Evolutionary conservation across 2,329 filamentous ascomycete genomes (phyloP), one percentile per base, ranked within the genome.

Genomic region (Trichoderma brevicompactum): DNA sequence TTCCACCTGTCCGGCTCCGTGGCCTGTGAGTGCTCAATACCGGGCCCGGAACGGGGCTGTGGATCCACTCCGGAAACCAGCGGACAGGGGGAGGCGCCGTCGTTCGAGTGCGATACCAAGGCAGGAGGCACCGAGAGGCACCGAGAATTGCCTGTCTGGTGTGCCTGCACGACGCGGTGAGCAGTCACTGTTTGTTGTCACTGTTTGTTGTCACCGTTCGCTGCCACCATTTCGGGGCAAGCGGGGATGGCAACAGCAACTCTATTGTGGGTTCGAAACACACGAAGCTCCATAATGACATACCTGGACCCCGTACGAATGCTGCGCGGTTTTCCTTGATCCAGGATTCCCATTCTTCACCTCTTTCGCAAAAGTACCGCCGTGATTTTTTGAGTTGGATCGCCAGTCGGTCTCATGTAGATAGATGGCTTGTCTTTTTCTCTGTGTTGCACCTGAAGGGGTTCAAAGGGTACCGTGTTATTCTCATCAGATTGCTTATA

Each of bases 1-100:
- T 17, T 56, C 67, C 67, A 50, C 48, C 67, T 59, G 41, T 56
- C 69, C 69, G 69, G 70, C 62, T n/a, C 44, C 65, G 67, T 68
- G 60, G 44, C 70, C 72, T 75, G 75, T 75, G 71, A 73, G 67
- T 68, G 73, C 67, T 68, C 63, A 68, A 60, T 52, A 46, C 54
- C 72, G 72, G 71, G 68, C 70, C 73, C 75, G 67, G 69, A 56
- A 55, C 64, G 64, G 64, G 41, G 17, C 54, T 46, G 40, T 54
- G 46, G 54, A 58, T 44, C 49, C 55, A n/a, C 9, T 10, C 15
- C 44, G 63, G 55, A 53, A 53, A 53, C 48, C 56, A 19, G 43
- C 56, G 65, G 65, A 44, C 59, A 46, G 41, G 54, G 54, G n/a
- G 23, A 36, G 13, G 38, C 12, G 13, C 53, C 19, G 13, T 15